phyloP scores from a whole-genome alignment of 2,329 filamentous ascomycete species.

The Neonectria ditissima region DNA sequence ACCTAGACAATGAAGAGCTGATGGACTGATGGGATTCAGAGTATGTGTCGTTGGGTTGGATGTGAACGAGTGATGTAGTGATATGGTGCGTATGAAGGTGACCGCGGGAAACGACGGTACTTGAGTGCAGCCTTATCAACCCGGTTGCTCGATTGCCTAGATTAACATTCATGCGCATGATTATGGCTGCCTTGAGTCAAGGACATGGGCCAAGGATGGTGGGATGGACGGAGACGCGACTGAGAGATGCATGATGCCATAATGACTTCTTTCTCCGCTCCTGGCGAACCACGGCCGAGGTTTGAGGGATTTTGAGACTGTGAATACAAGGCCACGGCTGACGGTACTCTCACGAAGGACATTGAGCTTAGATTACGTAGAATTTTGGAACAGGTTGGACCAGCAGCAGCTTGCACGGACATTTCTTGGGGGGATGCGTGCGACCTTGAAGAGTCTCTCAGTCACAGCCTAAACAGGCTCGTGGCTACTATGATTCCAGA shows the following conservation, averaged over 20 bases:
- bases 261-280: neutral
- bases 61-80: neutral
- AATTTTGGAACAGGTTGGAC: neutral
- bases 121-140: neutral
- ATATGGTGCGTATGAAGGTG: too few species aligned
- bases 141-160: neutral
- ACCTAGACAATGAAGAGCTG: constrained; percentile 28
- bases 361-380: neutral
- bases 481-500: too few species aligned
- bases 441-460: neutral
- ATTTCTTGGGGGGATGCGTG: neutral
- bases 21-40: constrained; percentile 11
- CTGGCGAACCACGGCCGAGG: neutral
- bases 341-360: neutral
- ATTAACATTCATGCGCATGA: constrained; percentile 14
- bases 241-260: neutral
- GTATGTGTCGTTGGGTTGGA: neutral
- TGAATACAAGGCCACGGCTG: neutral
- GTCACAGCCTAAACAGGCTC: too few species aligned
- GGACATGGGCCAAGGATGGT: neutral
- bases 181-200: neutral
- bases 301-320: too few species aligned
- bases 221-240: constrained; percentile 2
- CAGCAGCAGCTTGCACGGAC: neutral
- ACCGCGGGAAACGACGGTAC: neutral